phyloP scores from a whole-genome alignment of 495 filamentous ascomycete genomes.

The Penicillium canariense region DNA sequence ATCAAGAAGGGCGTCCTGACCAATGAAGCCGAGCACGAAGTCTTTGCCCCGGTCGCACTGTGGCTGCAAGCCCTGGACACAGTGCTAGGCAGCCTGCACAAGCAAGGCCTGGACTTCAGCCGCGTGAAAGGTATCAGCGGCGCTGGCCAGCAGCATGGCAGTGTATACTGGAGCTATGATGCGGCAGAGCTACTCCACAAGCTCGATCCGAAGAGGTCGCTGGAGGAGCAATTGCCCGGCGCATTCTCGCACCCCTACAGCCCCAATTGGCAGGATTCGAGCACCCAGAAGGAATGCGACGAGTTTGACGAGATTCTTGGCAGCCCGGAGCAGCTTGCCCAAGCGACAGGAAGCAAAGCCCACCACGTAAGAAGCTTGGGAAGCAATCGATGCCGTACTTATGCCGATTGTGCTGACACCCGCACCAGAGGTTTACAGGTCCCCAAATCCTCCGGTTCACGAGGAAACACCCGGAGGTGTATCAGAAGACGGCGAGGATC shows the following conservation, averaged over 20 bases:
- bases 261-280: conserved; percentile 97
- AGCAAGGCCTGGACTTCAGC: conserved; percentile 71
- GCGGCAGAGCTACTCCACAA: conserved; percentile 63
- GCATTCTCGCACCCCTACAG: conserved; percentile 85
- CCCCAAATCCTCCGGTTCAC: conserved; percentile 91
- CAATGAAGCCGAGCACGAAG: conserved; percentile 77
- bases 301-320: conserved; percentile 74
- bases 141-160: conserved; percentile 95
- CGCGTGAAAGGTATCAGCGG: conserved; percentile 81
- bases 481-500: conserved; percentile 76
- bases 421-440: conserved; percentile 84
- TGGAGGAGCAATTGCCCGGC: conserved; percentile 67
- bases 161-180: conserved; percentile 80
- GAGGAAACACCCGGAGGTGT: conserved; percentile 73
- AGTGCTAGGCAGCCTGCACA: conserved; percentile 69
- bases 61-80: conserved; percentile 92
- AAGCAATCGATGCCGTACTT: not conserved
- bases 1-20: conserved; percentile 84
- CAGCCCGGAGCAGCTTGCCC: conserved; percentile 62
- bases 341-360: conserved; percentile 83
- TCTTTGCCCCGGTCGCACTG: conserved; percentile 89
- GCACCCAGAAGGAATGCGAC: conserved; percentile 89
- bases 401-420: conserved; percentile 23
- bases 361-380: conserved; percentile 71
- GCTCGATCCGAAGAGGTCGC: conserved; percentile 56